A percentile compares a stretch with the other conserved stretches of the same genome.
These are phyloP conservation scores for Stropharia rugosoannulata DNA, from an alignment of 768 basidiomycete species.

Conservation along the genomic window DNA sequence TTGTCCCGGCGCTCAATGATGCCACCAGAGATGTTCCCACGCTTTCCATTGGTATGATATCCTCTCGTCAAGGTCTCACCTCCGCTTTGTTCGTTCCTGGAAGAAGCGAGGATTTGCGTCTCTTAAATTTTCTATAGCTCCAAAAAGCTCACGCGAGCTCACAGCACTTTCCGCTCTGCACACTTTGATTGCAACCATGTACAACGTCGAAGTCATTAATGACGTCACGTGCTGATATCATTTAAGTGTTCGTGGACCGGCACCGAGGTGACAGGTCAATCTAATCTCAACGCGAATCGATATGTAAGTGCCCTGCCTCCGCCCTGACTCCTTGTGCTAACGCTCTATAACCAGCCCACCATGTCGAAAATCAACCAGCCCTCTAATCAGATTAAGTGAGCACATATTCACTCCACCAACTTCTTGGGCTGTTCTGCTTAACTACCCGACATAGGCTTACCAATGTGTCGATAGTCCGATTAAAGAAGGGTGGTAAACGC, in stretches of 20 bases:
- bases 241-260: conserved; percentile 5
- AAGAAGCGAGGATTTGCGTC: no score
- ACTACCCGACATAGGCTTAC: conserved; percentile 63
- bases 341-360: conserved; percentile 8
- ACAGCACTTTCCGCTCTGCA: not conserved
- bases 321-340: not conserved
- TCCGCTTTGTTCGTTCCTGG: no score
- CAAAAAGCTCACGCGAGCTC: not conserved
- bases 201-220: conserved; percentile 9
- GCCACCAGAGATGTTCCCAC: conserved; percentile 12
- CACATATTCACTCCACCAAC: not conserved
- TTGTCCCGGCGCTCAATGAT: conserved; percentile 4
- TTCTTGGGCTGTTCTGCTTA: not conserved
- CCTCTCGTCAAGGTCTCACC: no score
- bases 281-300: not conserved
- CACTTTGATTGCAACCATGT: not conserved
- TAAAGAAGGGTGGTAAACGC: conserved; percentile 96
- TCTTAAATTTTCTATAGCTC: no score
- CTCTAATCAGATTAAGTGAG: conserved; percentile 86
- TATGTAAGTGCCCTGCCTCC: not conserved
- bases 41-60: not conserved
- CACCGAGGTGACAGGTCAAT: conserved; percentile 8
- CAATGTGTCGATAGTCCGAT: conserved; percentile 93
- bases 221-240: conserved; percentile 21
- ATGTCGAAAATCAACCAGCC: conserved; percentile 76